Evolutionary conservation across 169 alveolate species (phyloP), one percentile per base, ranked within the genome.

Genomic region (Plasmodium vivax): DNA sequence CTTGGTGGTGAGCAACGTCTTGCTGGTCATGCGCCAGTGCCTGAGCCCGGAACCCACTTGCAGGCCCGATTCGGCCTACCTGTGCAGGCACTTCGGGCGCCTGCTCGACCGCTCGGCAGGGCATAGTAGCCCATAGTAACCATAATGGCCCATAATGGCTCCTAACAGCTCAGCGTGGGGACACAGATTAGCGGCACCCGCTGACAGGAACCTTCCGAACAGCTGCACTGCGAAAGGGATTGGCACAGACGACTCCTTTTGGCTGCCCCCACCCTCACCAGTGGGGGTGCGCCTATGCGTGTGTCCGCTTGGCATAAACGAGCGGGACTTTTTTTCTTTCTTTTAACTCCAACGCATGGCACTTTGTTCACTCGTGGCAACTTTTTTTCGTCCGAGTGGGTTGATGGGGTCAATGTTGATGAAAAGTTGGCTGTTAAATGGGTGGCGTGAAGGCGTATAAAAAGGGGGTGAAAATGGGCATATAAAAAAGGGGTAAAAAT

Each of bases 51-150:
- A 32, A 5, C 94, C 94, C 14, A 23, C 38, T n/a, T 16, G 54
- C 43, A 80, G 94, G 34, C 94, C 94, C 27, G 83, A 36, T 47
- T 80, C 94, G 34, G 82, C 43, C 23, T 90, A 90, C 47, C 72
- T 90, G 73, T 62, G 84, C 41, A 12, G 36, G 47, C 27, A 62
- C 14, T 80, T 90, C 51, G 56, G 73, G 32, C 16, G 71, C 43
- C 7, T 90, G 71, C 62, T 90, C 8, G 82, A 80, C 8, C 16
- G 71, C 6, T 0, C 4, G 19, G 36, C 14, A 2, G 0, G 4
- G 38, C 75, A 34, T 5, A 14, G 14, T 10, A 23, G 27, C 27
- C 27, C 27, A 23, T 23, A 23, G 27, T 23, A 23, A 23, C 27
- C 27, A 0, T 23, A 23, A 23, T 23, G 27, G 27, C 27, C 27